Evolutionary conservation across 257 asterid species (phyloP).

Genomic region (Coffea canephora): DNA sequence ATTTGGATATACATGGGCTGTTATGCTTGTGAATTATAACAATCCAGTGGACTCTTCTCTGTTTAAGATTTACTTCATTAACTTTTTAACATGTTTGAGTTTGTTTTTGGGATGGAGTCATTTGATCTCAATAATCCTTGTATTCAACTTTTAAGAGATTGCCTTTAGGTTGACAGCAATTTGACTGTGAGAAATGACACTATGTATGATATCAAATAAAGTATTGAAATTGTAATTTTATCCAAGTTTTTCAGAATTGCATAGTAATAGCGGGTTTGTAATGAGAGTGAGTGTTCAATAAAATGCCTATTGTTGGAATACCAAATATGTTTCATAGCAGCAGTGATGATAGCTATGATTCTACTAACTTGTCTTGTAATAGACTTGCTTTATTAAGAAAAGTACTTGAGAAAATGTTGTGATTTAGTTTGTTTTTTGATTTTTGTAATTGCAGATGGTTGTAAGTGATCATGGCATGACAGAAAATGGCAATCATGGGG

Average conservation of each 20-base stretch:
- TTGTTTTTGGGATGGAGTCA: neutral
- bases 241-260: too few species aligned
- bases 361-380: neutral
- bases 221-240: too few species aligned
- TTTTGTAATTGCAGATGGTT: slow-evolving; percentile 54
- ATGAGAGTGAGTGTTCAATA: too few species aligned
- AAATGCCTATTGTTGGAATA: too few species aligned
- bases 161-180: neutral
- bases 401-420: neutral
- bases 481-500: slow-evolving; percentile 87
- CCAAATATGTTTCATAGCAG: too few species aligned
- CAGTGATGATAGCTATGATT: too few species aligned
- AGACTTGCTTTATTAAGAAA: neutral
- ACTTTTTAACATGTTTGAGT: neutral
- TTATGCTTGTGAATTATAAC: neutral
- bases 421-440: slow-evolving; percentile 18
- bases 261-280: too few species aligned
- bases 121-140: neutral
- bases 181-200: too few species aligned
- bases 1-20: neutral
- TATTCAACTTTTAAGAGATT: neutral
- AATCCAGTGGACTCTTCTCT: neutral
- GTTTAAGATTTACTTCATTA: neutral
- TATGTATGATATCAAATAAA: too few species aligned
- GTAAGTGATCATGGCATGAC: slow-evolving; percentile 99